Evolutionary conservation across 441 rosid species (phyloP).

Genomic region (Pelargonium citronellum): DNA sequence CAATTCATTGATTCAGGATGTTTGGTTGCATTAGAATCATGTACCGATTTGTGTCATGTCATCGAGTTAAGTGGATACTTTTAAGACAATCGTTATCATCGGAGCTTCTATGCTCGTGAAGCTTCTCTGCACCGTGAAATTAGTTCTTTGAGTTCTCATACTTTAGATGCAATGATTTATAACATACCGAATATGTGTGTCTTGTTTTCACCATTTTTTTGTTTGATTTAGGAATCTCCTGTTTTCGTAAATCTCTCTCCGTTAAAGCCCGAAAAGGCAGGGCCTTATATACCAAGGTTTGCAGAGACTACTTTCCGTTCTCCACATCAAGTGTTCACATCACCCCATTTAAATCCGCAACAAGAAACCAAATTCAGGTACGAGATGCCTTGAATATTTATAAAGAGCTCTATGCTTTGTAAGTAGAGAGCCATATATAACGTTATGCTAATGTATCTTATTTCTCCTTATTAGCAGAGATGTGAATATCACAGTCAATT

Average conservation of each 20-base stretch:
- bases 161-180: slow-evolving; percentile 4
- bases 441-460: neutral
- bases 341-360: slow-evolving; percentile 25
- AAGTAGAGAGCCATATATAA: neutral
- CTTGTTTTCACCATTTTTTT: neutral
- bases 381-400: neutral
- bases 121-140: neutral
- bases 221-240: slow-evolving; percentile 28
- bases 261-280: slow-evolving; percentile 22
- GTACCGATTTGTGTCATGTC: neutral
- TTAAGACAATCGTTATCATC: neutral
- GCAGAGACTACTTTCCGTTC: slow-evolving; percentile 15
- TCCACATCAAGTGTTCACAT: slow-evolving; percentile 27
- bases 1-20: neutral
- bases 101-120: neutral
- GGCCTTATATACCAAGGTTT: slow-evolving; percentile 15
- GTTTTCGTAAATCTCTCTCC: slow-evolving; percentile 31
- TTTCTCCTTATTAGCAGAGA: slow-evolving; percentile 19
- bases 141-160: neutral
- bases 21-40: neutral
- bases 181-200: neutral
- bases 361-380: slow-evolving; percentile 27
- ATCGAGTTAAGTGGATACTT: neutral
- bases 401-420: neutral
- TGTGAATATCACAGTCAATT: slow-evolving; percentile 14